Percentiles rank a stretch among this genome's conserved stretches.
phyloP scores from a whole-genome alignment of 2,329 filamentous ascomycete species.

The Juglanconis oblonga region DNA sequence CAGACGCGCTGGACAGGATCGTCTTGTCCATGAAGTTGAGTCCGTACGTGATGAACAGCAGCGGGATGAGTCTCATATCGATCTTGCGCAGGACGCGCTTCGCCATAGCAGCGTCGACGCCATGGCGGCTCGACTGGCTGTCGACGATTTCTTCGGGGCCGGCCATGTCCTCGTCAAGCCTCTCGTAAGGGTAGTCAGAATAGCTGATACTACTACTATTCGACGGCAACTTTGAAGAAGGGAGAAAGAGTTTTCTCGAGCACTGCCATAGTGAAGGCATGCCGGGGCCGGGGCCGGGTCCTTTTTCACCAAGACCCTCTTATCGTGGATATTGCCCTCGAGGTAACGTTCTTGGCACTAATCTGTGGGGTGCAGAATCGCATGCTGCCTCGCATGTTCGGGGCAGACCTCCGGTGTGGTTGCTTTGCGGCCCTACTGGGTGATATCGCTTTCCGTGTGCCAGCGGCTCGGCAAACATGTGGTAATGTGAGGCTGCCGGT shows the following conservation, averaged over 20 bases:
- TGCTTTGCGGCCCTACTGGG: not conserved
- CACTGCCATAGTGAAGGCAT: slow-evolving; percentile 7
- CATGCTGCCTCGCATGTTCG: not conserved
- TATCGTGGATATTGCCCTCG: not conserved
- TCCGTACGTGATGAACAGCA: slow-evolving; percentile 57
- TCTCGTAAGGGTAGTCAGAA: slow-evolving; percentile 3
- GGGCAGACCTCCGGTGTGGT: not conserved
- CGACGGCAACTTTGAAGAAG: not conserved
- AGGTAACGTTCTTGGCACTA: slow-evolving; percentile 7
- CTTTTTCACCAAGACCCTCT: not conserved
- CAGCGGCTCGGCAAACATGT: not conserved
- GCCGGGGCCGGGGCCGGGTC: not conserved
- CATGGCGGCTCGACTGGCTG: not conserved
- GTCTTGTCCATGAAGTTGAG: slow-evolving; percentile 63
- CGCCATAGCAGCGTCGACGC: slow-evolving; percentile 21
- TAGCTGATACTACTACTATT: not conserved
- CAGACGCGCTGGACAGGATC: slow-evolving; percentile 52
- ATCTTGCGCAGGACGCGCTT: slow-evolving; percentile 51
- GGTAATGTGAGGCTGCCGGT: not conserved
- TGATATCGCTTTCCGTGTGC: not conserved
- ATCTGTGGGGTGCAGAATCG: slow-evolving; percentile 1
- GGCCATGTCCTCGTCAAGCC: slow-evolving; percentile 6
- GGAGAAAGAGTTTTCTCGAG: not conserved
- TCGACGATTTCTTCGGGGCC: slow-evolving; percentile 3
- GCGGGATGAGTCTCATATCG: slow-evolving; percentile 51